Percentiles rank a stretch among this genome's conserved stretches.
These are phyloP conservation scores for Aspergillus hortae DNA, from an alignment of 2,329 filamentous ascomycete genomes.

Conservation along the genomic window DNA sequence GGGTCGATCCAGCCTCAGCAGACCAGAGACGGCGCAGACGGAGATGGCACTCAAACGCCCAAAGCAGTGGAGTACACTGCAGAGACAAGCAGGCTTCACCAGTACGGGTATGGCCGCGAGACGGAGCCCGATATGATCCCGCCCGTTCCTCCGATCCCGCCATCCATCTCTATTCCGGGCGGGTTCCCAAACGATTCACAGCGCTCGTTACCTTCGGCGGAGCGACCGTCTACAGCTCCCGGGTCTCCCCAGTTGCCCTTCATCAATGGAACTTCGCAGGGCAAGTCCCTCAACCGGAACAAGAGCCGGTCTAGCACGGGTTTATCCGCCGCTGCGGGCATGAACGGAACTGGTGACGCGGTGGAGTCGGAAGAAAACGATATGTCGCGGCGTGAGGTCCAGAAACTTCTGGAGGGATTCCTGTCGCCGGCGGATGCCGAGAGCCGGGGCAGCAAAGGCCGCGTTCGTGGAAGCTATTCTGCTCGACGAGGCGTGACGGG, in stretches of 20 bases:
- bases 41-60: constrained; percentile 32
- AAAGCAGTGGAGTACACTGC: constrained; percentile 22
- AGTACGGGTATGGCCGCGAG: constrained; percentile 7
- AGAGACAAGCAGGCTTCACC: constrained; percentile 6
- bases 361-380: constrained; percentile 18
- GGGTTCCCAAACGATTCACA: constrained; percentile 40
- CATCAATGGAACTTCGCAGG: constrained; percentile 19
- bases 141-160: constrained; percentile 45
- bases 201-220: constrained; percentile 24
- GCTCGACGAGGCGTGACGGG: constrained; percentile 23
- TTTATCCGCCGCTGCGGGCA: constrained; percentile 19
- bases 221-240: constrained; percentile 33
- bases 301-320: constrained; percentile 34
- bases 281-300: constrained; percentile 28
- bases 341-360: constrained; percentile 12
- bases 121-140: constrained; percentile 35
- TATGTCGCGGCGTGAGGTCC: constrained; percentile 28
- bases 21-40: constrained; percentile 19
- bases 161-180: constrained; percentile 38
- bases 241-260: constrained; percentile 19
- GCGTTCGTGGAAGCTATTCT: constrained; percentile 9
- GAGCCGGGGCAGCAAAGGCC: constrained; percentile 13
- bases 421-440: constrained; percentile 24
- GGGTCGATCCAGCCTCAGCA: constrained; percentile 26
- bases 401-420: constrained; percentile 36